phyloP scores from a whole-genome alignment of 805 yeast genomes.

The Cyberlindnera sargentensis region DNA sequence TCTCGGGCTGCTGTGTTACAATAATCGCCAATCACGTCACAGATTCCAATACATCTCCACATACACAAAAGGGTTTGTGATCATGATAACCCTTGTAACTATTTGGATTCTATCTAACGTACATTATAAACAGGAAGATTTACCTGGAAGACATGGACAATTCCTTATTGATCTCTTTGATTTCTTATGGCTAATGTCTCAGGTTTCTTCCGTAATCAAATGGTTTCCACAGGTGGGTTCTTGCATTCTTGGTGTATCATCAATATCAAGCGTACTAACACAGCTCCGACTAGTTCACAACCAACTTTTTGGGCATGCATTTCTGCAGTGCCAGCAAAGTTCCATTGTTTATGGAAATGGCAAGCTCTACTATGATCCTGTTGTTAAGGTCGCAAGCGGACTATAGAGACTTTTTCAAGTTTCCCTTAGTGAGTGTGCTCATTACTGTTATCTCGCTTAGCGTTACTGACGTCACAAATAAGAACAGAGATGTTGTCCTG shows the following conservation, averaged over 20 bases:
- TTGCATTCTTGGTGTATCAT: not conserved
- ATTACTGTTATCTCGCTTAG: not conserved
- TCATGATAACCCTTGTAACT: not conserved
- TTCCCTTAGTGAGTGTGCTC: not conserved
- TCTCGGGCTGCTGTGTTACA: slow-evolving; percentile 23
- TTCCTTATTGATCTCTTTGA: slow-evolving; percentile 36
- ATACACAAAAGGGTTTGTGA: slow-evolving; percentile 1
- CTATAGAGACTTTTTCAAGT: not conserved
- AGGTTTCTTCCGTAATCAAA: slow-evolving; percentile 20
- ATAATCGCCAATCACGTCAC: slow-evolving; percentile 27
- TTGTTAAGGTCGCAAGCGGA: not conserved
- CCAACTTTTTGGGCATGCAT: slow-evolving; percentile 8
- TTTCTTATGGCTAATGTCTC: slow-evolving; percentile 31
- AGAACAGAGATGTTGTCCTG: slow-evolving; percentile 1
- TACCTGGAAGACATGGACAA: slow-evolving; percentile 27
- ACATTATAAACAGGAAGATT: not conserved
- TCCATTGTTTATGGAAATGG: not conserved
- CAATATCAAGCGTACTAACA: not conserved
- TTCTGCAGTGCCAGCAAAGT: not conserved
- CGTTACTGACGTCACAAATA: not conserved
- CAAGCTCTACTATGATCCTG: not conserved
- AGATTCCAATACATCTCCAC: slow-evolving; percentile 31
- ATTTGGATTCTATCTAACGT: slow-evolving; percentile 3
- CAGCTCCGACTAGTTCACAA: slow-evolving; percentile 27
- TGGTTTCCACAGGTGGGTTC: slow-evolving; percentile 32